Conservation (phyloP, 2,329 filamentous ascomycete genomes). For the Rutstroemia sp. region DNA sequence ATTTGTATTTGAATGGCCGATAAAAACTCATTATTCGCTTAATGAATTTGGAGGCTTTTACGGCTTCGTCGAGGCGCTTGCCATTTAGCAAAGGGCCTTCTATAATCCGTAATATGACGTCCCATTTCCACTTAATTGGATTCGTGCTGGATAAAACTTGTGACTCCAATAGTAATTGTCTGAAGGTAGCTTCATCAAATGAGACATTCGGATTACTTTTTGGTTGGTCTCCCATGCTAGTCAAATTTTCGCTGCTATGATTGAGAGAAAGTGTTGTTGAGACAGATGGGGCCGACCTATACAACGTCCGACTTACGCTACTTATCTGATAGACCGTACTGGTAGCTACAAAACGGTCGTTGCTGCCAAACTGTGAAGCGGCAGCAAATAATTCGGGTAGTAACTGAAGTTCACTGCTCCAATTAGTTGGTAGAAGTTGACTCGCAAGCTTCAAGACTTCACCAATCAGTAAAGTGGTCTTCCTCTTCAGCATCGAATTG, state of each 20-base stretch:
- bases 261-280: conserved; percentile 19
- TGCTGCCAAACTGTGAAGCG: conserved; percentile 63
- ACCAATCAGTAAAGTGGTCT: conserved; percentile 83
- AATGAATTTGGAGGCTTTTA: conserved; percentile 92
- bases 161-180: conserved; percentile 64
- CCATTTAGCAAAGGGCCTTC: conserved; percentile 87
- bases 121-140: conserved; percentile 96
- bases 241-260: conserved; percentile 37
- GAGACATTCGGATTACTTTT: conserved; percentile 43
- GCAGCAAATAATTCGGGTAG: conserved; percentile 78
- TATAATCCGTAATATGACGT: conserved; percentile 80
- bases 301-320: conserved; percentile 88
- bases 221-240: conserved; percentile 48
- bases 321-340: conserved; percentile 97
- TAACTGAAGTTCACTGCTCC: conserved; percentile 80
- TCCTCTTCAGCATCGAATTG: conserved; percentile 67
- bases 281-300: conserved; percentile 58
- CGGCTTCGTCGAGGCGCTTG: conserved; percentile 87
- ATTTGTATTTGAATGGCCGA: conserved; percentile 92
- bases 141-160: conserved; percentile 85
- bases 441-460: conserved; percentile 88
- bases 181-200: conserved; percentile 55
- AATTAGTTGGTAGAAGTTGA: conserved; percentile 70
- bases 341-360: conserved; percentile 72
- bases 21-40: conserved; percentile 94